These are phyloP conservation scores for Spergularia azorica DNA, from an alignment of 179 eudicot species.

Conservation along the genomic window DNA sequence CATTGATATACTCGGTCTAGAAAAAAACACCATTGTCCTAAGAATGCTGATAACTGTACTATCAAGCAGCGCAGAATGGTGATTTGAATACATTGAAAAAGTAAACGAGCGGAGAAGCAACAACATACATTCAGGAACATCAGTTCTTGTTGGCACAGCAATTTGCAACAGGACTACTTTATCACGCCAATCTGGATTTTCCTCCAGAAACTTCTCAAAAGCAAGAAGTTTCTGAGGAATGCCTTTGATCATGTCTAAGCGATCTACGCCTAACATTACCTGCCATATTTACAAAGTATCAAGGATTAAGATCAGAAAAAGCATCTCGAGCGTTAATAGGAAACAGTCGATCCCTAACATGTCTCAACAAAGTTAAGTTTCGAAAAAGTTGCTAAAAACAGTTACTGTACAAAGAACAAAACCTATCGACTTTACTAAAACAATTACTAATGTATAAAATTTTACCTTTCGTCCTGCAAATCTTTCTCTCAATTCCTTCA, in stretches of 20 bases:
- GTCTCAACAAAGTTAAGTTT: too few relatives aligned
- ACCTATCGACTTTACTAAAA: not conserved
- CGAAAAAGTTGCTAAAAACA: too few relatives aligned
- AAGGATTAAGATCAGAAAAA: not conserved
- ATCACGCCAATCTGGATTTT: constrained; percentile 56
- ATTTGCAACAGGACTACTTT: constrained; percentile 63
- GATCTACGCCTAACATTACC: constrained; percentile 81
- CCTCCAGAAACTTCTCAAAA: constrained; percentile 73
- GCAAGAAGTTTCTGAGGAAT: constrained; percentile 81
- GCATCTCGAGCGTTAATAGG: too few relatives aligned
- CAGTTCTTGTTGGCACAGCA: constrained; percentile 68
- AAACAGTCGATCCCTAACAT: too few relatives aligned
- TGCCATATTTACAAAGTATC: constrained; percentile 18
- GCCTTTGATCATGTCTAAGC: constrained; percentile 79
- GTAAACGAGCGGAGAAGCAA: not conserved
- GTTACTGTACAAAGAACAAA: too few relatives aligned
- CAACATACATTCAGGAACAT: constrained; percentile 62
- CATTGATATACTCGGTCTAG: too few relatives aligned
- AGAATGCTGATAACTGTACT: not conserved
- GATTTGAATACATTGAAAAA: not conserved
- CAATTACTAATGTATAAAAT: not conserved
- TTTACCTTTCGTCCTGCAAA: constrained; percentile 72
- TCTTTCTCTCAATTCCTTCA: constrained; percentile 51
- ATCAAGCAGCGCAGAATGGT: not conserved
- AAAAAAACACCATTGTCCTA: not conserved